Percentiles rank a stretch among this genome's conserved stretches.
These are phyloP conservation scores for Aspergillus ochraceoroseus DNA, from an alignment of 2,329 filamentous ascomycete genomes.

Conservation along the genomic window DNA sequence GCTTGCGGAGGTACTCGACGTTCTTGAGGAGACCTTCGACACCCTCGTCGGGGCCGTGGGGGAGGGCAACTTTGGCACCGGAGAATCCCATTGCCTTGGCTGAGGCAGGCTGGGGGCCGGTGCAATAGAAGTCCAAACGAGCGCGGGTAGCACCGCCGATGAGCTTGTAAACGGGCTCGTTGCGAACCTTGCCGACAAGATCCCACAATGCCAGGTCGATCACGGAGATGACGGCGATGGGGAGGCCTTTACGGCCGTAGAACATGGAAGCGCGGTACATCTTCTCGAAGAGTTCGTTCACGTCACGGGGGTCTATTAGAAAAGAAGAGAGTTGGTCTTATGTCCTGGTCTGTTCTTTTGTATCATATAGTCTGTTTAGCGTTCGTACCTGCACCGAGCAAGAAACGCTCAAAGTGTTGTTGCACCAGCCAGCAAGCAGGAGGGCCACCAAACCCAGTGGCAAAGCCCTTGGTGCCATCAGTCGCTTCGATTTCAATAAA, in stretches of 20 bases:
- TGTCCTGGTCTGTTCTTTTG: background rate
- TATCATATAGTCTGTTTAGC: background rate
- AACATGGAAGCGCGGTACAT: slow-evolving; percentile 97
- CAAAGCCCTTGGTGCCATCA: slow-evolving; percentile 90
- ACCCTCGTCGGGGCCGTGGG: slow-evolving; percentile 85
- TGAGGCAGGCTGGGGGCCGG: slow-evolving; percentile 73
- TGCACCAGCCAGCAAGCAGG: slow-evolving; percentile 91
- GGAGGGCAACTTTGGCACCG: slow-evolving; percentile 83
- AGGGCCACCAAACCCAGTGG: slow-evolving; percentile 88
- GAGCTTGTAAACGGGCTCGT: slow-evolving; percentile 90
- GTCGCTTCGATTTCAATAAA: slow-evolving; percentile 82
- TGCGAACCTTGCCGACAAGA: slow-evolving; percentile 80
- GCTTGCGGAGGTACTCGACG: slow-evolving; percentile 78
- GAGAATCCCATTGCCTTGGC: slow-evolving; percentile 85
- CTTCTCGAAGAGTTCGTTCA: slow-evolving; percentile 87
- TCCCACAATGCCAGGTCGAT: slow-evolving; percentile 94
- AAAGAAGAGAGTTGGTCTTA: background rate
- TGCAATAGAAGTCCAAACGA: slow-evolving; percentile 88
- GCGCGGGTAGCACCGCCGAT: slow-evolving; percentile 87
- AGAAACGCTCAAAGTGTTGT: slow-evolving; percentile 88
- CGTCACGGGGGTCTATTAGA: slow-evolving; percentile 71
- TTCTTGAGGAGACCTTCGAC: slow-evolving; percentile 79
- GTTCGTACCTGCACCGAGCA: slow-evolving; percentile 65
- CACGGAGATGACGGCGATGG: slow-evolving; percentile 85
- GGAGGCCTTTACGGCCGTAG: slow-evolving; percentile 88